Evolutionary conservation across 108 stramenopile species (phyloP).

Genomic region (Epithemia pelagica): DNA sequence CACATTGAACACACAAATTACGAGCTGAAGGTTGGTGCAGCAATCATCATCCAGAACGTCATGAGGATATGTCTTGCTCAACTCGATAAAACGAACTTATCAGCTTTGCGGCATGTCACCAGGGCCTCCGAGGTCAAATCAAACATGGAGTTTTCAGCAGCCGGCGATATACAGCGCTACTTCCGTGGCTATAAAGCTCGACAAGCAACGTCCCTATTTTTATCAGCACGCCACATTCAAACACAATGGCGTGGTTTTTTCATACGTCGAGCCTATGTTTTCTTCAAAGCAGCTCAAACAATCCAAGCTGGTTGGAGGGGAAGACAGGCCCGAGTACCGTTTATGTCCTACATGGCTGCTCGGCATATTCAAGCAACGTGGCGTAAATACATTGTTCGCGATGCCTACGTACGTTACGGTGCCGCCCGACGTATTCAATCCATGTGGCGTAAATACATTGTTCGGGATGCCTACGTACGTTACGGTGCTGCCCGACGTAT

Average conservation of each 20-base stretch:
- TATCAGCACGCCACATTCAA: not conserved
- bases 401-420: constrained; percentile 16
- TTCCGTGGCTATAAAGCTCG: not conserved
- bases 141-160: not conserved
- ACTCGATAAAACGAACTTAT: not conserved
- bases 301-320: not conserved
- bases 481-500: not conserved
- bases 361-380: not conserved
- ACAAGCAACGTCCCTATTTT: not conserved
- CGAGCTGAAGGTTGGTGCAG: not conserved
- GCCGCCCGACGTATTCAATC: constrained; percentile 36
- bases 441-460: not conserved
- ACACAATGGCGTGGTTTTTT: not conserved
- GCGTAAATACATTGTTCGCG: not conserved
- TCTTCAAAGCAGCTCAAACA: not conserved
- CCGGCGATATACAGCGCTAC: not conserved
- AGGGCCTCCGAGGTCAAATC: not conserved
- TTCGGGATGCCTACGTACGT: not conserved
- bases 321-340: not conserved
- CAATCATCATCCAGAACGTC: not conserved
- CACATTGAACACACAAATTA: not conserved
- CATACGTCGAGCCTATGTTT: not conserved
- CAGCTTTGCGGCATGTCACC: not conserved
- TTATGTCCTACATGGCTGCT: not conserved
- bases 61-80: not conserved